Evolutionary conservation across 2,329 filamentous ascomycete species (phyloP).

Genomic region (Aspergillus sp.): DNA sequence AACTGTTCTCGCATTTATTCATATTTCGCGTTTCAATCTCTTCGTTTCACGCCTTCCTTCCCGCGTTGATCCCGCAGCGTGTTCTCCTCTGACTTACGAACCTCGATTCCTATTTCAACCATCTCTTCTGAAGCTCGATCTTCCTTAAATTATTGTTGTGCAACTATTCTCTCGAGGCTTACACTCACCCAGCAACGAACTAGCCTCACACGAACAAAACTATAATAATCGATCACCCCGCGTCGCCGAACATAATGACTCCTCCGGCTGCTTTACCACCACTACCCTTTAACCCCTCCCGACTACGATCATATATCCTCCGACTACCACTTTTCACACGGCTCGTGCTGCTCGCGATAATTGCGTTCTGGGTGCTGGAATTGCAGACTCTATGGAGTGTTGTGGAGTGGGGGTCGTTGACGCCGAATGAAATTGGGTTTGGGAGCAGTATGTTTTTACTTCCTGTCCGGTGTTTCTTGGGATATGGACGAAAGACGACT

Average conservation of each 20-base stretch:
- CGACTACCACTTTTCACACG: slow-evolving; percentile 86
- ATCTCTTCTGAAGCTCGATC: too few relatives aligned
- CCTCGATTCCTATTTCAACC: too few relatives aligned
- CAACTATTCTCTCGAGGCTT: too few relatives aligned
- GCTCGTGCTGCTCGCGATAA: slow-evolving; percentile 56
- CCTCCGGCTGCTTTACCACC: slow-evolving; percentile 42
- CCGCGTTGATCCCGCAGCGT: too few relatives aligned
- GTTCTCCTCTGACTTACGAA: too few relatives aligned
- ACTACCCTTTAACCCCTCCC: slow-evolving; percentile 59
- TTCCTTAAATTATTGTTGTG: too few relatives aligned
- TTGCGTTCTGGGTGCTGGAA: slow-evolving; percentile 60
- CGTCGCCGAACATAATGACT: slow-evolving; percentile 29
- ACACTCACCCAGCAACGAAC: too few relatives aligned
- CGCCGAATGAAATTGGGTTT: slow-evolving; percentile 66
- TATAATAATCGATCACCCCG: neutral
- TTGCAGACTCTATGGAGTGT: slow-evolving; percentile 65
- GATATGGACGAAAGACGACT: neutral
- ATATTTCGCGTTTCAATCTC: too few relatives aligned
- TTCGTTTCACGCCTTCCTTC: too few relatives aligned
- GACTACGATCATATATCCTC: slow-evolving; percentile 71
- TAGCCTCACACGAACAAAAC: neutral
- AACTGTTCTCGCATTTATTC: too few relatives aligned
- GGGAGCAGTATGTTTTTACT: slow-evolving; percentile 55
- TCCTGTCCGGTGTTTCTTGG: neutral
- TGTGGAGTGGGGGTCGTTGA: slow-evolving; percentile 67